Evolutionary conservation across 768 basidiomycete species (phyloP), one percentile per base, ranked within the genome.

Genomic region (Leccinum longicurvipes): DNA sequence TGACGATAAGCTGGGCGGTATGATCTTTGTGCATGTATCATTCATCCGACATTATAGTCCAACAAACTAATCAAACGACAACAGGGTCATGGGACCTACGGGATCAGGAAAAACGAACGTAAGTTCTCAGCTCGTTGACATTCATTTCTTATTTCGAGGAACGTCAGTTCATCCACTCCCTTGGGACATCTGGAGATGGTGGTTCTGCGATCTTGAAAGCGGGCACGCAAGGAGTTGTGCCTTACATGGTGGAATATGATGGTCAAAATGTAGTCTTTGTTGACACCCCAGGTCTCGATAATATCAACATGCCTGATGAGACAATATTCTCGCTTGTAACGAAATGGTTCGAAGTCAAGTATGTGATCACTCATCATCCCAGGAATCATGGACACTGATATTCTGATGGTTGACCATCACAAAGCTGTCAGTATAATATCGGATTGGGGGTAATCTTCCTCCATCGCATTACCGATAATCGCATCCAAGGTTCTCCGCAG

Each of bases 21-120:
- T 49, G 55, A 49, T 59, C 25, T 52, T 51, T 11, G 27, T 57
- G 56, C 42, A 10, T n/a, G 58, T 52, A 28, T 2, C 27, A 8
- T 32, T 49, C 9, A 21, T 51, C 2, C 25, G 29, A 8, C 3
- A n/a, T 32, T 1, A 46, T 17, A 12, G 19, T 12, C 15, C 41
- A 6, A 27, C 4, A 10, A 17, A 9, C 14, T 39, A 23, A 48
- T 23, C 23, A n/a, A 27, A 7, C 17, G 15, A 28, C 19, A 17
- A 32, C 19, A 58, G 55, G 2, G 10, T 49, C 5, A 53, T 59
- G 29, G 55, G 57, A 12, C 19, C 31, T 6, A 60, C 50, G 17
- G 56, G 59, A 12, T 42, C 56, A 9, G 58, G 58, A 19, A 58
- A 59, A 25, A 53, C 56, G 1, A 57, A 29, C 19, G 58, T 57